These are phyloP conservation scores for Oxalis stricta DNA, from an alignment of 441 rosid genomes.

Conservation along the genomic window DNA sequence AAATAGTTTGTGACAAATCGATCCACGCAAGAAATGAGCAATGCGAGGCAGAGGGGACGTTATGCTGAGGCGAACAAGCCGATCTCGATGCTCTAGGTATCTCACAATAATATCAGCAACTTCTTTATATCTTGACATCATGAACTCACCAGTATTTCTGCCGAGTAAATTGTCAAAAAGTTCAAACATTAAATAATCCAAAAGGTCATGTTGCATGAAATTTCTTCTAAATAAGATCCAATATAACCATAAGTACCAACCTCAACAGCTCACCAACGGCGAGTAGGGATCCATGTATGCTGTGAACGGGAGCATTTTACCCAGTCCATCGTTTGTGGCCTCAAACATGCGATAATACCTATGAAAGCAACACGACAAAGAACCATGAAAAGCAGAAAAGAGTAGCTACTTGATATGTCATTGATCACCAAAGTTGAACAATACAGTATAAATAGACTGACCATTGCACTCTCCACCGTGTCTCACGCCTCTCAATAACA, in stretches of 20 bases:
- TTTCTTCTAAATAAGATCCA: background rate
- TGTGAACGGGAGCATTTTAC: conserved; percentile 92
- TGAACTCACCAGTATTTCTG: conserved; percentile 99
- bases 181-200: conserved; percentile 3
- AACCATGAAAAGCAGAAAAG: background rate
- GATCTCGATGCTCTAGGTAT: conserved; percentile 90
- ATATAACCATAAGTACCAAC: conserved; percentile 22
- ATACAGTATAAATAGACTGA: conserved; percentile 19
- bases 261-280: conserved; percentile 99
- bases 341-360: conserved; percentile 99
- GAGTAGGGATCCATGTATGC: conserved; percentile 98
- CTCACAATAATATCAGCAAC: conserved; percentile 96
- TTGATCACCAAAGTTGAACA: background rate
- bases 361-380: background rate
- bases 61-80: conserved; percentile 99
- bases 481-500: conserved; percentile 97
- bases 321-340: conserved; percentile 99
- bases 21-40: conserved; percentile 98
- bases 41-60: conserved; percentile 96
- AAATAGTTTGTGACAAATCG: conserved; percentile 94
- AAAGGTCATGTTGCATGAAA: background rate
- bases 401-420: background rate
- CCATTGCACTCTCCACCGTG: conserved; percentile 99
- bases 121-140: conserved; percentile 99
- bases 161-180: conserved; percentile 16